A percentile compares a stretch with the other conserved stretches of the same genome.
phyloP scores from a whole-genome alignment of 2,329 filamentous ascomycete species.

The Aspergillus pseudonomiae region DNA sequence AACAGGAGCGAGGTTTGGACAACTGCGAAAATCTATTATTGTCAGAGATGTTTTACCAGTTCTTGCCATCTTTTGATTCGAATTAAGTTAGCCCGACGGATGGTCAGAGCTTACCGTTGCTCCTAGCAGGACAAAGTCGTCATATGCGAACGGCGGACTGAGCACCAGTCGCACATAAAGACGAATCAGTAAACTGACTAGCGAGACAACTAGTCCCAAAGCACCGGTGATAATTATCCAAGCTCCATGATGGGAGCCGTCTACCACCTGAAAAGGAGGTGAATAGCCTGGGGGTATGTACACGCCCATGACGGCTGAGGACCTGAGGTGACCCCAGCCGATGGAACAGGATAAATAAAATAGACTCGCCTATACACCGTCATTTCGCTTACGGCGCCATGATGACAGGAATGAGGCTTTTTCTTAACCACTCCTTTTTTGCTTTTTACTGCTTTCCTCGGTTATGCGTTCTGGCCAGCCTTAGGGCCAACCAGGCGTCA shows the following conservation, averaged over 20 bases:
- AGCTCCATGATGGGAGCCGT: constrained; percentile 43
- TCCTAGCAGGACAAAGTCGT: constrained; percentile 37
- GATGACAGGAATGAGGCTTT: background rate
- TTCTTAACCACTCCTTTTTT: background rate
- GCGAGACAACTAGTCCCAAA: constrained; percentile 39
- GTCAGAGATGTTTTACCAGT: background rate
- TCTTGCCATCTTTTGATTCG: background rate
- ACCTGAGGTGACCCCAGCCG: constrained; percentile 1
- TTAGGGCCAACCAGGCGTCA: background rate
- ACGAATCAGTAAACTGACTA: constrained; percentile 40
- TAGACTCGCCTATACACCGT: background rate
- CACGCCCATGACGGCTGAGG: constrained; percentile 27
- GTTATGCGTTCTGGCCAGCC: background rate
- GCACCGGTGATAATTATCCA: constrained; percentile 43
- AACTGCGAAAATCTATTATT: constrained; percentile 30
- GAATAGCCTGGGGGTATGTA: constrained; percentile 38
- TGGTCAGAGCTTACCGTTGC: constrained; percentile 33
- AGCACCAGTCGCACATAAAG: constrained; percentile 40
- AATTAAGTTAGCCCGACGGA: background rate
- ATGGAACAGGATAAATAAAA: background rate
- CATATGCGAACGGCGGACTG: constrained; percentile 36
- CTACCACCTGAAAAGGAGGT: constrained; percentile 43
- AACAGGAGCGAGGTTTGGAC: constrained; percentile 38
- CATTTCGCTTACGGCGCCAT: background rate
- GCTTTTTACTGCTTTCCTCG: background rate